Conservation (phyloP, 2,329 filamentous ascomycete genomes). For the Diaporthe humulicola region DNA sequence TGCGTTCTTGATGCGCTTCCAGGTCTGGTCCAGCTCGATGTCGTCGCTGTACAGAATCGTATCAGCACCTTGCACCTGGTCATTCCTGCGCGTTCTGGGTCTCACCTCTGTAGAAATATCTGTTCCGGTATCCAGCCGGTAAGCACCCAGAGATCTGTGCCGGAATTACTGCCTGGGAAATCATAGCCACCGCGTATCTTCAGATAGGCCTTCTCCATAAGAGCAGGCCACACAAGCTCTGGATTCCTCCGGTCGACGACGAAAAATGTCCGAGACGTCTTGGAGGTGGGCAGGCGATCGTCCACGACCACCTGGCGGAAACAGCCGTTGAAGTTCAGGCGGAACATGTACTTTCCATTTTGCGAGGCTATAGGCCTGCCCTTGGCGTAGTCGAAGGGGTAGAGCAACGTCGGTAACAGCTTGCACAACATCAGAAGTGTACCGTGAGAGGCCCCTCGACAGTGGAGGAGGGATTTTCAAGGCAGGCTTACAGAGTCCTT, state of each 20-base stretch:
- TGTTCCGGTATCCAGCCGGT: slow-evolving; percentile 98
- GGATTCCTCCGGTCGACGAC: slow-evolving; percentile 89
- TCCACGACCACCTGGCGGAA: slow-evolving; percentile 90
- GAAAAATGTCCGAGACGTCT: slow-evolving; percentile 81
- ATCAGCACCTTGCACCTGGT: background rate
- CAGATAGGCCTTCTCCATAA: slow-evolving; percentile 95
- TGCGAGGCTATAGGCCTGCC: slow-evolving; percentile 74
- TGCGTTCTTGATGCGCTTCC: slow-evolving; percentile 80
- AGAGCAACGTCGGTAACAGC: slow-evolving; percentile 80
- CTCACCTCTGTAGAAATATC: slow-evolving; percentile 83
- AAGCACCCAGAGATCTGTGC: slow-evolving; percentile 91
- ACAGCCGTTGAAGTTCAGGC: slow-evolving; percentile 96
- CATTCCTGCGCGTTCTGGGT: fast-evolving
- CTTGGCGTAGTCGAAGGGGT: slow-evolving; percentile 76
- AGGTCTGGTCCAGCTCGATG: slow-evolving; percentile 80
- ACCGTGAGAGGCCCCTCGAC: background rate
- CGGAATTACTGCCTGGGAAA: slow-evolving; percentile 97
- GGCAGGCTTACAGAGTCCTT: slow-evolving; percentile 72
- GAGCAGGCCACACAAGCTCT: slow-evolving; percentile 87
- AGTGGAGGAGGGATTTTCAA: background rate
- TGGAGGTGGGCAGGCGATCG: slow-evolving; percentile 85
- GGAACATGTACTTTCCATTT: slow-evolving; percentile 91
- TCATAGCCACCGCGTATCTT: slow-evolving; percentile 97
- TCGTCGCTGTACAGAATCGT: slow-evolving; percentile 72
- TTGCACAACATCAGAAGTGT: slow-evolving; percentile 49